Percentiles rank a stretch among this genome's conserved stretches.
phyloP scores from a whole-genome alignment of 1,284 basidiomycete species.

The Tylopilus orsonianus region DNA sequence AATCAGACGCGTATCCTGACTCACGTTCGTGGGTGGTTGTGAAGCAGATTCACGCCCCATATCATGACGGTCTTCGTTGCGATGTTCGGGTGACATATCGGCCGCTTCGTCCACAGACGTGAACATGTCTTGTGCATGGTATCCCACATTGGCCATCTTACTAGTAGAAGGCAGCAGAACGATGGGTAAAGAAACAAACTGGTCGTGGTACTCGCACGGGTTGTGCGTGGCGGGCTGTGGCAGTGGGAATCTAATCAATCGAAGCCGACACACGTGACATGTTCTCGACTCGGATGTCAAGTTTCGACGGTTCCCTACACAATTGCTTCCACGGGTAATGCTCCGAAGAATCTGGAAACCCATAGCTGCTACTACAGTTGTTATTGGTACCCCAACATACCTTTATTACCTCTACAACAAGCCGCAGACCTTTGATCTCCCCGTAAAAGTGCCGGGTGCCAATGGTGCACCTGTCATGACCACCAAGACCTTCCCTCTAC shows the following conservation, averaged over 20 bases:
- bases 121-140: constrained; percentile 3
- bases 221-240: constrained; percentile 12
- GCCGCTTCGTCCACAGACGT: constrained; percentile 6
- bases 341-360: constrained; percentile 66
- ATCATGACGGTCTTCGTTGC: constrained; percentile 9
- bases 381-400: constrained; percentile 45
- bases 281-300: neutral
- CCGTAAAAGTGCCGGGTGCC: constrained; percentile 50
- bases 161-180: neutral
- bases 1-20: constrained; percentile 31
- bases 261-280: constrained; percentile 21
- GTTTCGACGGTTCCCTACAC: neutral
- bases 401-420: constrained; percentile 40
- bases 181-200: constrained; percentile 6
- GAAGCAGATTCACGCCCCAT: constrained; percentile 21
- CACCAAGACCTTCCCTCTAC: constrained; percentile 53
- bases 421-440: constrained; percentile 53
- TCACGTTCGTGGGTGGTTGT: constrained; percentile 29
- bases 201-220: constrained; percentile 32
- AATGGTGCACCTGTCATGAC: constrained; percentile 61
- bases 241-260: constrained; percentile 32
- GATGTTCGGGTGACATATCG: constrained; percentile 2
- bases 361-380: constrained; percentile 38
- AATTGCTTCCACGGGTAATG: constrained; percentile 41
- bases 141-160: constrained; percentile 20